Conservation (phyloP, 2,329 filamentous ascomycete species). For the Aspergillus calidoustus region DNA sequence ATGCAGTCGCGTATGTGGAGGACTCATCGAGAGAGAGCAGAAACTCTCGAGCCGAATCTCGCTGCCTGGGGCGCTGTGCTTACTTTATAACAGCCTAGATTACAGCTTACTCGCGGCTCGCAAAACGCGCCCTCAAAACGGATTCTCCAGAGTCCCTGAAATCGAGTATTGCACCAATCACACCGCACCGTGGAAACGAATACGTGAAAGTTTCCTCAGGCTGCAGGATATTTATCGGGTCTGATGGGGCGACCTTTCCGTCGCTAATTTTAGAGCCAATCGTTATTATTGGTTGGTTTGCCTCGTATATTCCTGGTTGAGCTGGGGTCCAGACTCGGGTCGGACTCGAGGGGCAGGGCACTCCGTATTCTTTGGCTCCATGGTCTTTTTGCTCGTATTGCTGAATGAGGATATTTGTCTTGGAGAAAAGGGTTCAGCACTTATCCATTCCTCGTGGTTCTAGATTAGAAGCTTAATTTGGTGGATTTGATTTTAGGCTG, state of each 20-base stretch:
- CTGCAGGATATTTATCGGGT: too few species aligned
- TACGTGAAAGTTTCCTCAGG: neutral
- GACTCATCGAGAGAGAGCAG: neutral
- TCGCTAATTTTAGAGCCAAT: neutral
- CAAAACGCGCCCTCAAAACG: too few species aligned
- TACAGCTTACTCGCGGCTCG: too few species aligned
- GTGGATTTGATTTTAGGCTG: too few species aligned
- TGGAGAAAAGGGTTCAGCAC: neutral
- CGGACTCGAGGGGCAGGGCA: neutral
- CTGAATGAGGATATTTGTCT: neutral
- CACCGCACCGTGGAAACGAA: neutral
- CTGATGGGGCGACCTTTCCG: neutral
- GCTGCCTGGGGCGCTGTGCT: neutral
- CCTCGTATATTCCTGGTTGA: neutral
- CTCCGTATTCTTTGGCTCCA: neutral
- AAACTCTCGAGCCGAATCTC: neutral
- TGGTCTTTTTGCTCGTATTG: neutral
- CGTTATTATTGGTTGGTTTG: neutral
- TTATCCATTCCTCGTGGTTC: neutral
- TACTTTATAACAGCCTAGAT: neutral
- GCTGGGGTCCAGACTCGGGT: neutral
- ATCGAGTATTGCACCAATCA: too few species aligned
- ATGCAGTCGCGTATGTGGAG: neutral
- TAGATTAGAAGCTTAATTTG: neutral
- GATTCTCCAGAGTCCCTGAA: too few species aligned